Evolutionary conservation across 116 monocot species (phyloP), one percentile per base, ranked within the genome.

Genomic region (Papilionanthe hybrid): DNA sequence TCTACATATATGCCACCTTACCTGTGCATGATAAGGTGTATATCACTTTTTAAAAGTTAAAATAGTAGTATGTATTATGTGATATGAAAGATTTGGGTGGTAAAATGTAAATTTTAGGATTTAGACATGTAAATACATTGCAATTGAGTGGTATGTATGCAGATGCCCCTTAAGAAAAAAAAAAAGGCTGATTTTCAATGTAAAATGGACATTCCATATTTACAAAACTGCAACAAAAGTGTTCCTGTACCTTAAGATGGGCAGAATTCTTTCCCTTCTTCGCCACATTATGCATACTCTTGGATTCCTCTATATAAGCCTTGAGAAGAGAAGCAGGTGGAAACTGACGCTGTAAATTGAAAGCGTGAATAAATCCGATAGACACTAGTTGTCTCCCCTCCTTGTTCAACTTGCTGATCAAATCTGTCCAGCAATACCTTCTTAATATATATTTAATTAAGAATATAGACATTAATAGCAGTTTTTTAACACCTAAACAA

Each of bases 321-420:
- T 87, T 78, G 49, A 93, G 43, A 78, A 93, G 85, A 27, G 82
- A 82, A n/a, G 87, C 87, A 23, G 82, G 86, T 74, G 90, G 84
- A 60, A 76, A 87, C 77, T 87, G 88, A 25, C 82, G 84, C 80
- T 85, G 55, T 60, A 93, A 76, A 69, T 90, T 85, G 82, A 88
- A 93, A 78, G 88, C 84, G 57, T 49, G 76, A 18, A 83, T 68
- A 77, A 88, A 85, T 77, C 84, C 87, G 29, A 90, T 82, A 81
- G 90, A 88, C 44, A 86, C 90, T n/a, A 90, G 80, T 60, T 90
- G 82, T 75, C 75, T 90, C 58, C 88, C 88, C 53, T 82, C 87
- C 20, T 32, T 86, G 77, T 65, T 84, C 44, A 90, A 75, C 78
- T 88, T 88, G 75, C 88, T 77, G 71, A 93, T 90, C 69, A 90